These are phyloP conservation scores for Madurella fahalii DNA, from an alignment of 2,329 filamentous ascomycete species.

Conservation along the genomic window DNA sequence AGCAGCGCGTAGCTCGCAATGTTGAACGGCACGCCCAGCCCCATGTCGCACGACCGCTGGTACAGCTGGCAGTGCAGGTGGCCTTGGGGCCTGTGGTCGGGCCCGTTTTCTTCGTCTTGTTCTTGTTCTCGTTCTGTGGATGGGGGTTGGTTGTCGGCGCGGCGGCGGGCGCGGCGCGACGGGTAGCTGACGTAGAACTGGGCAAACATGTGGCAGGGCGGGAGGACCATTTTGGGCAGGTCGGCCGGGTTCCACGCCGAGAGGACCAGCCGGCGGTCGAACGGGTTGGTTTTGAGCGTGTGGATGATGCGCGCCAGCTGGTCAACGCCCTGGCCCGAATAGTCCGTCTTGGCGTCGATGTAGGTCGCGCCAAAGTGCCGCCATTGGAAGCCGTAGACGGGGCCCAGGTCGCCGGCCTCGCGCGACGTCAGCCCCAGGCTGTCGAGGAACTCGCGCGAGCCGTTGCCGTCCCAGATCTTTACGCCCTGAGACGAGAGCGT, in stretches of 20 bases:
- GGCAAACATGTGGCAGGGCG: conserved; percentile 96
- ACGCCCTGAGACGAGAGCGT: conserved; percentile 75
- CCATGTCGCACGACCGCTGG: conserved; percentile 95
- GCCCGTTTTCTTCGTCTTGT: conserved; percentile 24
- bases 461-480: conserved; percentile 99
- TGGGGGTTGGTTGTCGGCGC: background rate
- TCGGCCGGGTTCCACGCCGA: conserved; percentile 92
- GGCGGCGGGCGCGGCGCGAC: conserved; percentile 19
- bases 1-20: conserved; percentile 92
- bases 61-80: conserved; percentile 85
- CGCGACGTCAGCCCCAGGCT: conserved; percentile 75
- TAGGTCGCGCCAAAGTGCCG: conserved; percentile 95
- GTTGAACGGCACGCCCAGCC: conserved; percentile 94
- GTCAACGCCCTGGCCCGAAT: conserved; percentile 84
- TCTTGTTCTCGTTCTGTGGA: conserved; percentile 15
- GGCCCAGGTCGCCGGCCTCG: conserved; percentile 83
- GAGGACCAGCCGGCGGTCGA: conserved; percentile 85
- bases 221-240: conserved; percentile 81
- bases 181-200: conserved; percentile 90
- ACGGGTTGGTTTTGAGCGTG: conserved; percentile 78
- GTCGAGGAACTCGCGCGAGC: conserved; percentile 85
- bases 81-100: conserved; percentile 55
- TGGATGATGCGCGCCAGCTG: conserved; percentile 87
- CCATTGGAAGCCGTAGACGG: conserved; percentile 99
- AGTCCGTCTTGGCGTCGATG: conserved; percentile 72